Base-by-base conservation (phyloP, 2,329 filamentous ascomycete genomes). In the Alternaria conjuncta region DNA sequence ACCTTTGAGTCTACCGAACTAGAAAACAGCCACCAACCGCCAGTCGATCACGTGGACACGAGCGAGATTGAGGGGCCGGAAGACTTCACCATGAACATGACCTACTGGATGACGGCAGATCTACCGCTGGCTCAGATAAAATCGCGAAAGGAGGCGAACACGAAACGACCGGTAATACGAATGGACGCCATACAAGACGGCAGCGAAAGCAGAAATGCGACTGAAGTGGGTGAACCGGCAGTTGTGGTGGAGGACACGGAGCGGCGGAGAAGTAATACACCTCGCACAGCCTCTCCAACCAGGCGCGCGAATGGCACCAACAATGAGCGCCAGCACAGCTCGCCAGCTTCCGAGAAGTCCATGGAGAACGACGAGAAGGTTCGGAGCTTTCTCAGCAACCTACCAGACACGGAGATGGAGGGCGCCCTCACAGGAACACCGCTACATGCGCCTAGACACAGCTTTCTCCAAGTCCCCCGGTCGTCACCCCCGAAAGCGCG, bases 71-170 rank as follows among this genome's bases (percentile, higher is more conserved):
- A 80, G 46, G 80, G 80, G 7, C 80, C 80, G 3, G 79, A 78
- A 53, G 80, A 82, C 66, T 82, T 82, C 63, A 82, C 80, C 7
- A 76, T 79, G 74, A 82, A 82, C 66, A 79, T 82, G 78, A 80
- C 79, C 32, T 80, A 78, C 65, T 82, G 78, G 78, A 82, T 82
- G 79, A 77, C 77, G 3, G 71, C 77, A 25, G 74, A 78, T 55
- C 67, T 79, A 36, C 72, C 74, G 41, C 57, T 70, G 57, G 59
- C 71, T 15, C 69, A 75, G 23, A 75, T 76, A 55, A 74, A 73
- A 57, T 77, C 76, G 55, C 69, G 75, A 26, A 78, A 79, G 49
- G 76, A 78, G 44, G 66, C 73, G 10, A 71, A 67, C 21, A 58
- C 60, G 2, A 71, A 61, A 18, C 66, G 68, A 10, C 50, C 65